phyloP scores from a whole-genome alignment of 192 early-diverging fungal genomes.

The Jimgerdemannia lactiflua region DNA sequence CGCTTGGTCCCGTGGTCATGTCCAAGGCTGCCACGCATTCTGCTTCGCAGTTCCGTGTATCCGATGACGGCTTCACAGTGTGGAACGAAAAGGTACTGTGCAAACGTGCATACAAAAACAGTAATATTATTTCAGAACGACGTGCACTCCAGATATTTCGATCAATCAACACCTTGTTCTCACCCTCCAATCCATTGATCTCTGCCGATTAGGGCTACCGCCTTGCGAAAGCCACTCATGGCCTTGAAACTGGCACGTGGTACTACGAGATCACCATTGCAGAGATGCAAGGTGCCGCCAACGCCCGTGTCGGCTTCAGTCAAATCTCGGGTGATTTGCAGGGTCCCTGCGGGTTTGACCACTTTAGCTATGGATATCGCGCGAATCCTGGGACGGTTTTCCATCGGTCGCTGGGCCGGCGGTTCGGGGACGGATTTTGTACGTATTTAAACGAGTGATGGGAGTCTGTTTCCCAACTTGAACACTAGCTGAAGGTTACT shows the following conservation, averaged over 20 bases:
- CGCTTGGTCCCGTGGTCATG: constrained; percentile 46
- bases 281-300: constrained; percentile 45
- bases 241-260: constrained; percentile 70
- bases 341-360: constrained; percentile 72
- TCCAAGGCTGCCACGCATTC: constrained; percentile 59
- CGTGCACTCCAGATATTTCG: too few relatives aligned
- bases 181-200: neutral
- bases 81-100: constrained; percentile 55
- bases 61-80: constrained; percentile 52
- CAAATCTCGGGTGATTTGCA: constrained; percentile 78
- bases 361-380: constrained; percentile 69
- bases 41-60: constrained; percentile 63
- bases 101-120: neutral
- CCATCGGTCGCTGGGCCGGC: constrained; percentile 48
- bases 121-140: too few relatives aligned
- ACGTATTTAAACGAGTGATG: neutral
- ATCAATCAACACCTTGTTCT: neutral
- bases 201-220: constrained; percentile 51
- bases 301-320: constrained; percentile 71
- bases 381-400: constrained; percentile 67
- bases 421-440: constrained; percentile 26
- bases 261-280: constrained; percentile 68
- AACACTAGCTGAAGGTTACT: too few relatives aligned
- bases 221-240: constrained; percentile 74
- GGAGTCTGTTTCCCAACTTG: too few relatives aligned